Evolutionary conservation across 2,329 filamentous ascomycete species (phyloP).

Genomic region (Colletotrichum graminicola): DNA sequence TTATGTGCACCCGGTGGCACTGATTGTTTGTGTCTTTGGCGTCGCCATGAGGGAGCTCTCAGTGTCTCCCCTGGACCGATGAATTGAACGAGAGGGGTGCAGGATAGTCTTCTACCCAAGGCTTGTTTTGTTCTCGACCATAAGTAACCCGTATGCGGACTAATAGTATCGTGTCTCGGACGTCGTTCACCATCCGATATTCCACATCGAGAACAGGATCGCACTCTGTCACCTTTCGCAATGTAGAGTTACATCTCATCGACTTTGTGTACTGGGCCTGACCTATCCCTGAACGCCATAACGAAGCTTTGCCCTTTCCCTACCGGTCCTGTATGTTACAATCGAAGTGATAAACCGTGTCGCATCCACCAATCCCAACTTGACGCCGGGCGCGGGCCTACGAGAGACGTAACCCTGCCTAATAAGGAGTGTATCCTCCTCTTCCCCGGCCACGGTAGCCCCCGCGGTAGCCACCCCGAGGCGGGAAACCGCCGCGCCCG

Average conservation of each 20-base stretch:
- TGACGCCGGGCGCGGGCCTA: background rate
- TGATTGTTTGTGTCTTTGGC: background rate
- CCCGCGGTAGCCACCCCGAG: constrained; percentile 73
- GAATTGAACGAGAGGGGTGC: background rate
- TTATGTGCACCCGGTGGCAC: background rate
- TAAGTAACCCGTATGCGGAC: background rate
- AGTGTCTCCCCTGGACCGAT: background rate
- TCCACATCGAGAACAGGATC: constrained; percentile 1
- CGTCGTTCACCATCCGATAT: background rate
- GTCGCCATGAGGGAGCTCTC: background rate
- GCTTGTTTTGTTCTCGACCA: background rate
- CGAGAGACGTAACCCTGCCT: constrained; percentile 45
- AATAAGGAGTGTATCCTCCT: constrained; percentile 76
- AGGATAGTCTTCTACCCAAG: background rate
- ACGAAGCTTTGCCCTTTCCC: constrained; percentile 32
- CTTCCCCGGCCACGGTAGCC: constrained; percentile 76
- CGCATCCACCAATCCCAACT: background rate
- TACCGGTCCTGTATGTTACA: constrained; percentile 41
- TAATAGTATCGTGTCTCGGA: background rate
- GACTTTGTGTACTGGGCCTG: constrained; percentile 26
- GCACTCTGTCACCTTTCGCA: constrained; percentile 8
- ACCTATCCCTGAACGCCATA: constrained; percentile 39
- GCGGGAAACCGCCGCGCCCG: constrained; percentile 65
- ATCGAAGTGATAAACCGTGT: constrained; percentile 28
- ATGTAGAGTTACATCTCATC: constrained; percentile 15